A percentile compares a stretch with the other conserved stretches of the same genome.
These are phyloP conservation scores for Trichoderma asperellum DNA, from an alignment of 2,329 filamentous ascomycete genomes.

Conservation along the genomic window DNA sequence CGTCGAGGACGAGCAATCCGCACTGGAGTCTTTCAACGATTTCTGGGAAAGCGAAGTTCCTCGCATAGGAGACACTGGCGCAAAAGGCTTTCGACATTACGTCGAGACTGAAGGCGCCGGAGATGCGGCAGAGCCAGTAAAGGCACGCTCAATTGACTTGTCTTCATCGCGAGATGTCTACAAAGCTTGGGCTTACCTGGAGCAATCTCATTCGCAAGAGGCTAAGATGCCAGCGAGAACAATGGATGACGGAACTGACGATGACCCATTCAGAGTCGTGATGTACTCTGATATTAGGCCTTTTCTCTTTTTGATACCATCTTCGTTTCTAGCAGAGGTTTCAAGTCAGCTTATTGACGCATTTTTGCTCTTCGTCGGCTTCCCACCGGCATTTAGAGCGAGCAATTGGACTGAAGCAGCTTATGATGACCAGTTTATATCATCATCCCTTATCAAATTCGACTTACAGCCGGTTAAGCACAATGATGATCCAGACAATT, in stretches of 20 bases:
- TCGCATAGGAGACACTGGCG: constrained; percentile 73
- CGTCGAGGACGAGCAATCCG: constrained; percentile 35
- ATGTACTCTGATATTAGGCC: constrained; percentile 76
- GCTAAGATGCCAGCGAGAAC: constrained; percentile 70
- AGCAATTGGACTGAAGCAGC: constrained; percentile 40
- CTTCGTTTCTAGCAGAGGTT: constrained; percentile 40
- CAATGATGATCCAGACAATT: constrained; percentile 32
- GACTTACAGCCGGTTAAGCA: constrained; percentile 14
- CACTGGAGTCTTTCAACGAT: constrained; percentile 58
- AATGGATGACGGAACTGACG: constrained; percentile 72
- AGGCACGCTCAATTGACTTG: constrained; percentile 24
- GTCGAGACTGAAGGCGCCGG: constrained; percentile 42
- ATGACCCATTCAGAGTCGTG: constrained; percentile 82
- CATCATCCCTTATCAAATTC: constrained; percentile 17
- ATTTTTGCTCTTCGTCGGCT: constrained; percentile 69
- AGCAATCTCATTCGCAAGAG: constrained; percentile 52
- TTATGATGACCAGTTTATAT: constrained; percentile 40
- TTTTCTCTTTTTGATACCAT: constrained; percentile 60
- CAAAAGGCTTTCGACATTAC: constrained; percentile 71
- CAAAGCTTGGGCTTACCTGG: constrained; percentile 57
- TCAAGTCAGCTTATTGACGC: constrained; percentile 63
- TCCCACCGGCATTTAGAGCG: constrained; percentile 55
- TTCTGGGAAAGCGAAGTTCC: constrained; percentile 89
- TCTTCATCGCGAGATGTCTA: constrained; percentile 50
- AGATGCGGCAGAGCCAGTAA: constrained; percentile 47